Evolutionary conservation across 176 grass and related monocot species (phyloP).

Genomic region (Olyra latifolia): DNA sequence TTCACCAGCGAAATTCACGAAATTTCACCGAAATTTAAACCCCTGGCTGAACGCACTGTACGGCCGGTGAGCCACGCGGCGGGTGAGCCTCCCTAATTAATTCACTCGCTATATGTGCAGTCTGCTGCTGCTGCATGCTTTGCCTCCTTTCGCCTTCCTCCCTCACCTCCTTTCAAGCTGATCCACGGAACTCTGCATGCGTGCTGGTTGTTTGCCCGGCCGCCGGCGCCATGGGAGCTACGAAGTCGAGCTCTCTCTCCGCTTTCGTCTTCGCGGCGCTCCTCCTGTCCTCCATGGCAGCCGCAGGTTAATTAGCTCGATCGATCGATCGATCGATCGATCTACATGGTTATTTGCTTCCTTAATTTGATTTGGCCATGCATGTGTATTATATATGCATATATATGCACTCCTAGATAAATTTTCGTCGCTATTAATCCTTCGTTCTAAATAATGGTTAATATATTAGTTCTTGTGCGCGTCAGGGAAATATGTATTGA

Average conservation of each 20-base stretch:
- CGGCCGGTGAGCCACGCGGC: too few species aligned
- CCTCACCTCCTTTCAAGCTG: too few species aligned
- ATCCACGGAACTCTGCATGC: too few species aligned
- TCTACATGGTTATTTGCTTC: not conserved
- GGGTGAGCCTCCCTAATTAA: not conserved
- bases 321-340: not conserved
- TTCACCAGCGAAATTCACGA: too few species aligned
- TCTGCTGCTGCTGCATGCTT: too few species aligned
- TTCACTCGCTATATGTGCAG: too few species aligned
- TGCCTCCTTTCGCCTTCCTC: too few species aligned
- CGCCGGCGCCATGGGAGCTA: slow-evolving; percentile 34
- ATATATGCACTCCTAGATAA: not conserved
- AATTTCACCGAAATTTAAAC: too few species aligned
- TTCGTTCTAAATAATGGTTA: not conserved
- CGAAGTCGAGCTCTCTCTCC: slow-evolving; percentile 34
- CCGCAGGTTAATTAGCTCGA: slow-evolving; percentile 38
- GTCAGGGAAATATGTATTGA: not conserved
- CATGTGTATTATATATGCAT: not conserved
- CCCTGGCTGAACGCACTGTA: not conserved
- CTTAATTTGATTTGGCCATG: not conserved
- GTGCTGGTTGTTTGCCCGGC: not conserved
- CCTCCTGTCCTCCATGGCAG: slow-evolving; percentile 37
- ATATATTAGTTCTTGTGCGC: not conserved
- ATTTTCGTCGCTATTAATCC: not conserved
- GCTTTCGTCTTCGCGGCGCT: slow-evolving; percentile 36